These are phyloP conservation scores for Lactifluus subvellereus DNA, from an alignment of 768 basidiomycete genomes.

Conservation along the genomic window DNA sequence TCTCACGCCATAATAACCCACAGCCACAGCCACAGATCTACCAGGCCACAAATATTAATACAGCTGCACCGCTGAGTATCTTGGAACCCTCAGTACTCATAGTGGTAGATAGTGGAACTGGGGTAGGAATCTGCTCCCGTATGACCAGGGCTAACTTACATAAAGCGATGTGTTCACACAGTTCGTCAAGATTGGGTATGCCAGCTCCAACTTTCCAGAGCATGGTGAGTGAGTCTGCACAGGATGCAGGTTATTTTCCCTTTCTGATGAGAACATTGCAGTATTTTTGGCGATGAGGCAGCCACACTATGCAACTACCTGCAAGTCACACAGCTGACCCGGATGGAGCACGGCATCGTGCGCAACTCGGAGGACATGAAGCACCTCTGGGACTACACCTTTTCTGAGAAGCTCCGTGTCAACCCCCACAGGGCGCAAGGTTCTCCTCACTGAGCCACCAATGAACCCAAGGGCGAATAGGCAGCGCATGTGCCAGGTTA, in stretches of 20 bases:
- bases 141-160: background rate
- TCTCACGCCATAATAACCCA: no score
- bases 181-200: slow-evolving; percentile 63
- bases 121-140: slow-evolving; percentile 35
- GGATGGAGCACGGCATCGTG: slow-evolving; percentile 98
- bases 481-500: slow-evolving; percentile 92
- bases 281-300: slow-evolving; percentile 98
- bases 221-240: slow-evolving; percentile 35
- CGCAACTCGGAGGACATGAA: slow-evolving; percentile 99
- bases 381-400: slow-evolving; percentile 97
- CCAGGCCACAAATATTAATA: no score
- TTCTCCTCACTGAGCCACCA: slow-evolving; percentile 94
- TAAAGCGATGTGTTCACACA: slow-evolving; percentile 24
- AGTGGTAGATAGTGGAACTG: slow-evolving; percentile 62
- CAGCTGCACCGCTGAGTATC: background rate
- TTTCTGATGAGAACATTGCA: slow-evolving; percentile 29
- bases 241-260: background rate
- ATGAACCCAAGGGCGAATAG: slow-evolving; percentile 97
- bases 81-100: slow-evolving; percentile 40
- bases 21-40: no score
- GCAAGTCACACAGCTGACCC: slow-evolving; percentile 95
- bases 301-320: slow-evolving; percentile 91
- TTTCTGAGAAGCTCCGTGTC: slow-evolving; percentile 88
- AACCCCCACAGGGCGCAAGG: slow-evolving; percentile 80
- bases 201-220: slow-evolving; percentile 61